A percentile compares a stretch with the other conserved stretches of the same genome.
phyloP scores from a whole-genome alignment of 176 grass and related monocot genomes.

The Triticum dicoccoides region DNA sequence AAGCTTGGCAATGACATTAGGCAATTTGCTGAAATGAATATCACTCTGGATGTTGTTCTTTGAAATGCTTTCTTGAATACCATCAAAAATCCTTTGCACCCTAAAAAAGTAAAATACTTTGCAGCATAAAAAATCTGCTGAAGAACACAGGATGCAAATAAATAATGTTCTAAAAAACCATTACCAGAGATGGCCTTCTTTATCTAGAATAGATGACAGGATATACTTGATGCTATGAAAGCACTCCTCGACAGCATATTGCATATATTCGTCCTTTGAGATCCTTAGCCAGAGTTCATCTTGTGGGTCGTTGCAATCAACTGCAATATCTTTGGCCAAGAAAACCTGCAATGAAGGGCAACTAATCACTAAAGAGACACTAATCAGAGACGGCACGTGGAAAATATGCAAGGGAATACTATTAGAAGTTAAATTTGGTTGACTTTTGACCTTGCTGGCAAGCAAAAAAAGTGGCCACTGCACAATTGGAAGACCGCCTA shows the following conservation, averaged over 20 bases:
- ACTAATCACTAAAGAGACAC: background rate
- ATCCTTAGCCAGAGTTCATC: conserved; percentile 83
- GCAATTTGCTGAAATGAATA: conserved; percentile 55
- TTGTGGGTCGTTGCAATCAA: conserved; percentile 68
- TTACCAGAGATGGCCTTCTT: conserved; percentile 78
- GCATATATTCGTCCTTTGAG: conserved; percentile 84
- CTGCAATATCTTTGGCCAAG: conserved; percentile 86
- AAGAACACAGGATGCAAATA: background rate
- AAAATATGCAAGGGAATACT: background rate
- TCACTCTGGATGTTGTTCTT: conserved; percentile 37
- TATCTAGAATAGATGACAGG: conserved; percentile 68
- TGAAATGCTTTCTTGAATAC: conserved; percentile 54
- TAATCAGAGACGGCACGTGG: background rate
- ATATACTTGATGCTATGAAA: conserved; percentile 62
- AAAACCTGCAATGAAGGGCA: conserved; percentile 57
- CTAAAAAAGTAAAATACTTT: conserved; percentile 43
- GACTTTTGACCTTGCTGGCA: conserved; percentile 72
- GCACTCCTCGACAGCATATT: conserved; percentile 84
- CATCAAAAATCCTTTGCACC: conserved; percentile 68
- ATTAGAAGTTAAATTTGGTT: background rate
- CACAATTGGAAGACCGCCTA: conserved; percentile 60
- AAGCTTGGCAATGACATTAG: conserved; percentile 74
- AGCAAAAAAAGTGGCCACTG: conserved; percentile 97
- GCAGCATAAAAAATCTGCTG: conserved; percentile 1
- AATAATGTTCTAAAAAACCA: background rate